Percentiles rank a stretch among this genome's conserved stretches.
Evolutionary conservation across 1,284 basidiomycete genomes (phyloP).

Genomic region (Rhodotorula sp.): DNA sequence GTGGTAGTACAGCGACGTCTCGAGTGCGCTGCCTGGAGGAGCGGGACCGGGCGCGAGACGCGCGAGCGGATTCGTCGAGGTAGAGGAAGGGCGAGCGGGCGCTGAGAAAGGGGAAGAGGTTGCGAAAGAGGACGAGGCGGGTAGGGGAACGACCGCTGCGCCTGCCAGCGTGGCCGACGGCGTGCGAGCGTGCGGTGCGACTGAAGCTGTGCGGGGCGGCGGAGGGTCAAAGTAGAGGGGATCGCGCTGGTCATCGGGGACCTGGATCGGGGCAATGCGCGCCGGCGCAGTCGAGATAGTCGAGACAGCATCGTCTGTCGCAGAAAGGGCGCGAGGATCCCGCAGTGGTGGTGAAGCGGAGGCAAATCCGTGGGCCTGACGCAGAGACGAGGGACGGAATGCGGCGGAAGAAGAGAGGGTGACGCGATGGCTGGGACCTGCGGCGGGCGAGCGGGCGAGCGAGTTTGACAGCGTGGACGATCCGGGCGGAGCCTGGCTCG

Average conservation of each 20-base stretch:
- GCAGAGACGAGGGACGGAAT: constrained; percentile 14
- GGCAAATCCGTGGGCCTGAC: not conserved
- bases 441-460: constrained; percentile 7
- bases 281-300: not conserved
- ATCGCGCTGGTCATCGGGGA: constrained; percentile 39
- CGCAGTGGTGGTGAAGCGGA: not conserved
- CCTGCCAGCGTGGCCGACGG: not conserved
- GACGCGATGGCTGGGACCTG: not conserved
- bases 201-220: not conserved
- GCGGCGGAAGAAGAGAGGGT: not conserved
- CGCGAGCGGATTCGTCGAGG: not conserved
- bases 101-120: not conserved
- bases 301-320: not conserved
- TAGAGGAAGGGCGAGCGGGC: not conserved
- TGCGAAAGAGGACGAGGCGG: not conserved
- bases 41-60: not conserved
- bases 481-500: not conserved
- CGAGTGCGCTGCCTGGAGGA: not conserved
- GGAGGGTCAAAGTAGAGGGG: constrained; percentile 41
- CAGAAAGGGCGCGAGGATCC: not conserved
- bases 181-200: not conserved
- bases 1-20: constrained; percentile 57
- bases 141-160: not conserved
- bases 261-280: constrained; percentile 4
- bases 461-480: not conserved